phyloP scores from a whole-genome alignment of 2,329 filamentous ascomycete species.

The Helminthosporium solani region DNA sequence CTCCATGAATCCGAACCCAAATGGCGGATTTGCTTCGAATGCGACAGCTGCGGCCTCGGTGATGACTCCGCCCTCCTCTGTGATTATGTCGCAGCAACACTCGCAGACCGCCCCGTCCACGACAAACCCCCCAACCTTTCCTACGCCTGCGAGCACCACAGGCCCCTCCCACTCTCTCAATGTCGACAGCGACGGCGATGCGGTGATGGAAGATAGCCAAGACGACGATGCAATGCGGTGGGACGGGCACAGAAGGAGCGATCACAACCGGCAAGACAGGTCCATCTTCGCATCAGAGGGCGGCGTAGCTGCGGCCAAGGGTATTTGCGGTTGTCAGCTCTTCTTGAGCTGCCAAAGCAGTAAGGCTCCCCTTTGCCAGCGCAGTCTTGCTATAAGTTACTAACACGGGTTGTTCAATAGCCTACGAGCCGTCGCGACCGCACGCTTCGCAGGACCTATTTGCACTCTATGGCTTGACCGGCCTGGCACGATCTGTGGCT shows the following conservation, averaged over 20 bases:
- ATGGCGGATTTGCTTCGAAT: slow-evolving; percentile 36
- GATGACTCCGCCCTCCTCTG: slow-evolving; percentile 47
- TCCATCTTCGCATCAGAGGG: slow-evolving; percentile 27
- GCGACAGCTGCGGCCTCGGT: slow-evolving; percentile 29
- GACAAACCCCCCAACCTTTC: slow-evolving; percentile 33
- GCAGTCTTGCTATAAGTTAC: slow-evolving; percentile 23
- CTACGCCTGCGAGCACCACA: slow-evolving; percentile 43
- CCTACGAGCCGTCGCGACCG: slow-evolving; percentile 51
- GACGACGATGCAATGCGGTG: slow-evolving; percentile 30
- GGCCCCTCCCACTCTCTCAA: slow-evolving; percentile 33
- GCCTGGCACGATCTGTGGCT: slow-evolving; percentile 59
- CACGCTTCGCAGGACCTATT: slow-evolving; percentile 61
- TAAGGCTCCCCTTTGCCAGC: slow-evolving; percentile 29
- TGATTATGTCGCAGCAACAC: slow-evolving; percentile 37
- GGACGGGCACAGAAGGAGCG: slow-evolving; percentile 44
- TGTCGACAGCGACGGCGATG: slow-evolving; percentile 46
- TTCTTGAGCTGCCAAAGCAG: slow-evolving; percentile 40
- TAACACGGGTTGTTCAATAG: slow-evolving; percentile 35
- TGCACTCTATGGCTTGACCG: slow-evolving; percentile 57
- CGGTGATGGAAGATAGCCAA: slow-evolving; percentile 42
- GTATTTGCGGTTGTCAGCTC: slow-evolving; percentile 32
- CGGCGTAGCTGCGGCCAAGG: slow-evolving; percentile 30
- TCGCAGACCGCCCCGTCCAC: slow-evolving; percentile 38
- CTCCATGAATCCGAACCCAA: slow-evolving; percentile 48
- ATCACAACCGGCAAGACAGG: slow-evolving; percentile 49